Base-by-base conservation (phyloP, 495 filamentous ascomycete species). In the Penicilliopsis zonata region DNA sequence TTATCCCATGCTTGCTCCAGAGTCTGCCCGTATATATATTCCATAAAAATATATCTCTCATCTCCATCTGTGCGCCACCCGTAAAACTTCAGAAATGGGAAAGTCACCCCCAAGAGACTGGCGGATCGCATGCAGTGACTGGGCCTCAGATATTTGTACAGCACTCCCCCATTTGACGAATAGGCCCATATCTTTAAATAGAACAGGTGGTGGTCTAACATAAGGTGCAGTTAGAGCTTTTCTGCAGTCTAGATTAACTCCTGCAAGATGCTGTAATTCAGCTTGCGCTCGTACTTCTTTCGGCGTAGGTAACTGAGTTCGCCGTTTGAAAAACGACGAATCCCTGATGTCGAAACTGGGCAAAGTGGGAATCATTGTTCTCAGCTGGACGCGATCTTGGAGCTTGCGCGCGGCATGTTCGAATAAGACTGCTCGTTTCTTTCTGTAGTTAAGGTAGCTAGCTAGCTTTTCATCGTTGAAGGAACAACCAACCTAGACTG, bases 121-220 rank as follows among this genome's bases (percentile, higher is more conserved):
- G 16, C 37, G 30, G 26, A 51, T 25, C 27, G 45, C 45, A 43
- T 47, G 48, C 13, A 49, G 46, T 18, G 17, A 38, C 37, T 43
- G 44, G 23, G 35, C 48, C 24, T 52, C 40, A 16, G 38, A 42
- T 34, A 60, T 43, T 21, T 38, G 49, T n/a, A 61, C 42, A 30
- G 37, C 22, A 21, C 45, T 47, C 37, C 58, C 57, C 41, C 47
- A 64, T 37, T 66, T 66, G 28, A 66, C 57, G 37, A 66, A 40
- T 14, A 66, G 53, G 13, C 49, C 47, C 28, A 64, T 45, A 12
- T 57, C 40, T 37, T 59, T 40, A 33, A 63, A 59, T 36, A 44
- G 33, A 13, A 49, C 50, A 36, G 55, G 57, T 26, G 49, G 45
- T 27, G 42, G 45, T 43, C 45, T 19, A 17, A 46, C 33, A 40